phyloP scores from a whole-genome alignment of 2,329 filamentous ascomycete species.

The Verticillium zaregamsianum region DNA sequence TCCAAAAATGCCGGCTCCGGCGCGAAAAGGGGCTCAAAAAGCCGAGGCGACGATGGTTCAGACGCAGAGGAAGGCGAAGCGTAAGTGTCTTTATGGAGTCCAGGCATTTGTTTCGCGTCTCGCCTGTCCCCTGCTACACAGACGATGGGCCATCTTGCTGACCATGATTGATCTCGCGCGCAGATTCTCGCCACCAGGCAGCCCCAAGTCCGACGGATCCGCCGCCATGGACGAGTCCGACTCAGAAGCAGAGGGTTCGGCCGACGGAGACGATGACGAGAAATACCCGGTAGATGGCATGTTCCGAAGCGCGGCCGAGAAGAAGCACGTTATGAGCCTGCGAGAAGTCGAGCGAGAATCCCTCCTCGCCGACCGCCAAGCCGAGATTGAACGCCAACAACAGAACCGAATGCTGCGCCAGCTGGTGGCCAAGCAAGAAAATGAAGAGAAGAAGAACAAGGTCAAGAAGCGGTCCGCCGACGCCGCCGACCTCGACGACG shows the following conservation, averaged over 20 bases:
- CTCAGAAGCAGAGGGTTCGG: slow-evolving; percentile 46
- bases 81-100: slow-evolving; percentile 50
- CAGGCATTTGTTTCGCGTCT: not conserved
- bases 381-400: slow-evolving; percentile 74
- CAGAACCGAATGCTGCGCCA: slow-evolving; percentile 80
- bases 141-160: not conserved
- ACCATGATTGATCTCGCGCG: slow-evolving; percentile 4
- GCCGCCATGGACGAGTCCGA: slow-evolving; percentile 89
- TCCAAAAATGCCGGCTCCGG: slow-evolving; percentile 26
- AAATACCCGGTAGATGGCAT: slow-evolving; percentile 86
- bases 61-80: slow-evolving; percentile 78
- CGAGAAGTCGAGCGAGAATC: slow-evolving; percentile 89
- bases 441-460: slow-evolving; percentile 56
- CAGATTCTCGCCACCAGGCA: slow-evolving; percentile 67
- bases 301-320: slow-evolving; percentile 70
- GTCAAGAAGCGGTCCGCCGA: slow-evolving; percentile 75
- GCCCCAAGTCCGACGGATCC: slow-evolving; percentile 72
- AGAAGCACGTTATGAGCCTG: slow-evolving; percentile 75
- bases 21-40: slow-evolving; percentile 37
- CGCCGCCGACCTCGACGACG: slow-evolving; percentile 73
- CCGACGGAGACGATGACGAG: slow-evolving; percentile 54
- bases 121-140: not conserved
- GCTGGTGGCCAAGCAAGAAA: slow-evolving; percentile 65
- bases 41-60: slow-evolving; percentile 55
- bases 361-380: slow-evolving; percentile 80